phyloP scores from a whole-genome alignment of 495 filamentous ascomycete genomes.

The Tuber brumale region DNA sequence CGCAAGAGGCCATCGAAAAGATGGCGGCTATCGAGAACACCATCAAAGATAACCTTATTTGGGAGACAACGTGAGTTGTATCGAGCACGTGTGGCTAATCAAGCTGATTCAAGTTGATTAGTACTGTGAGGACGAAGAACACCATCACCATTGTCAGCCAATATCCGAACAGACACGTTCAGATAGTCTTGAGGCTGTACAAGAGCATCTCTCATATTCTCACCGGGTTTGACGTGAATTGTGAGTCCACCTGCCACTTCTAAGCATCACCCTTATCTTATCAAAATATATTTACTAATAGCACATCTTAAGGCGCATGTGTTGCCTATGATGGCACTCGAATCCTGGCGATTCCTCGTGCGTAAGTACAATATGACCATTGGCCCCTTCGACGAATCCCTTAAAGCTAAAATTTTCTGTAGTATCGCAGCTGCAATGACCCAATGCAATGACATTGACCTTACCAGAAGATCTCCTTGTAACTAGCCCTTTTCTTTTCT shows the following conservation, averaged over 20 bases:
- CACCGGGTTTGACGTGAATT: constrained; percentile 80
- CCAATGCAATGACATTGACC: constrained; percentile 71
- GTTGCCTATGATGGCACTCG: constrained; percentile 71
- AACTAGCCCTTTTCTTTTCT: not conserved
- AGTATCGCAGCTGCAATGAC: constrained; percentile 64
- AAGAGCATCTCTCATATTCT: constrained; percentile 73
- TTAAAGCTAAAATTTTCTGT: not conserved
- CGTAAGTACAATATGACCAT: constrained; percentile 7
- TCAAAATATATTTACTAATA: constrained; percentile 65
- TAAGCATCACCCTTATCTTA: constrained; percentile 41
- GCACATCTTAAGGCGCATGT: constrained; percentile 69
- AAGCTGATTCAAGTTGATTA: constrained; percentile 1
- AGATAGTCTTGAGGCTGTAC: constrained; percentile 77
- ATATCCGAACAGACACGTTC: constrained; percentile 73
- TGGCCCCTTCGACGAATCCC: constrained; percentile 36
- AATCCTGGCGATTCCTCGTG: constrained; percentile 65
- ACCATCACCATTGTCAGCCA: constrained; percentile 75
- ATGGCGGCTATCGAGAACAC: constrained; percentile 68
- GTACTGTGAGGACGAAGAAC: constrained; percentile 68
- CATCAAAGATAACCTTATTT: constrained; percentile 64
- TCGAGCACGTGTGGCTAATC: not conserved
- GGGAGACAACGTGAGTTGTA: constrained; percentile 54
- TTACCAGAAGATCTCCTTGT: constrained; percentile 63
- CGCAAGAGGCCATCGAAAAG: constrained; percentile 65
- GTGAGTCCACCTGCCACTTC: constrained; percentile 39